Conservation (phyloP, 768 basidiomycete species). For the Calocera cornea region DNA sequence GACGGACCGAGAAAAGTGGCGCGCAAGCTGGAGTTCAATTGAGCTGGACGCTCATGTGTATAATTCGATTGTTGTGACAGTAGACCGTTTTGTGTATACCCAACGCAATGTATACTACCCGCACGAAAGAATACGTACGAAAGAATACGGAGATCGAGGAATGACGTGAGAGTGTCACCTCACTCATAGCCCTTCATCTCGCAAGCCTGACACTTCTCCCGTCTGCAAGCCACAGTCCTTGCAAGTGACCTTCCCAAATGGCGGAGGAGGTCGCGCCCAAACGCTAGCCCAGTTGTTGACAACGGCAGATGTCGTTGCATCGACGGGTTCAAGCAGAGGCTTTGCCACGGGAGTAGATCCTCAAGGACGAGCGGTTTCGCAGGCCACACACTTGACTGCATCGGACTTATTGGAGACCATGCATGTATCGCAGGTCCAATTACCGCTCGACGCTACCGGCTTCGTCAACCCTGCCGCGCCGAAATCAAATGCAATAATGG, state of each 20-base stretch:
- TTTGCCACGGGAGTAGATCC: background rate
- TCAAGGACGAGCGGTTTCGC: constrained; percentile 5
- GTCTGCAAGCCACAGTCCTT: background rate
- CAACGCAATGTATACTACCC: background rate
- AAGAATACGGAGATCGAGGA: background rate
- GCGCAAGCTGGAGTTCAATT: constrained; percentile 57
- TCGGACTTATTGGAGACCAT: constrained; percentile 2
- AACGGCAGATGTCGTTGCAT: background rate
- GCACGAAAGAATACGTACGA: background rate
- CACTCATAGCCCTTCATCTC: background rate
- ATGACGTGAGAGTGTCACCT: background rate
- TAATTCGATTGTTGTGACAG: background rate
- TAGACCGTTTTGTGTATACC: background rate
- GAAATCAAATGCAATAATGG: background rate
- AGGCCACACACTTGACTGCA: constrained; percentile 9
- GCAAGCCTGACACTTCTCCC: background rate
- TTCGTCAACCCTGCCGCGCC: background rate
- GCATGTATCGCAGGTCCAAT: constrained; percentile 11
- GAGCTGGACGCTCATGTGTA: constrained; percentile 22
- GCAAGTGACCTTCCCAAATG: background rate
- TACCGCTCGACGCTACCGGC: background rate
- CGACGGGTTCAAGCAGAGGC: background rate
- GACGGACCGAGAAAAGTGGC: constrained; percentile 45
- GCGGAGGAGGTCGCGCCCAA: background rate
- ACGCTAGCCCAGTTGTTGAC: background rate